phyloP scores from a whole-genome alignment of 2,329 filamentous ascomycete species.

The Trichoderma aggressivum region DNA sequence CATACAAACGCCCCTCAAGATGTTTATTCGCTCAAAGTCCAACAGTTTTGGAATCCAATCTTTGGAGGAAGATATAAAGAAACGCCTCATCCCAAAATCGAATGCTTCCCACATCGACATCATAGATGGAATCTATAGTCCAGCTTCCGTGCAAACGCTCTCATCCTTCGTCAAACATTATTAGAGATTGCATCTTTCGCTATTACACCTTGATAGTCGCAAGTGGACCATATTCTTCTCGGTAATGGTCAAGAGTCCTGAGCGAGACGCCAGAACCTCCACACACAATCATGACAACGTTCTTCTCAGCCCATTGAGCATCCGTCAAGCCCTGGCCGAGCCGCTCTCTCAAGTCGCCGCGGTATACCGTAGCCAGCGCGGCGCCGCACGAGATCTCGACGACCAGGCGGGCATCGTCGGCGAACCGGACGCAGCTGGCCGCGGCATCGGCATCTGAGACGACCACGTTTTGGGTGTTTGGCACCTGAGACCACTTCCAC shows the following conservation, averaged over 20 bases:
- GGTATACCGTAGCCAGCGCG: conserved; percentile 66
- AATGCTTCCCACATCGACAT: background rate
- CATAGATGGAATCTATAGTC: background rate
- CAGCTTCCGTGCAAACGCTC: too few relatives aligned
- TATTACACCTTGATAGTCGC: conserved; percentile 32
- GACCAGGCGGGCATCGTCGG: conserved; percentile 76
- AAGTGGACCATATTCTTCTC: conserved; percentile 40
- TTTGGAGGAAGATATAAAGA: too few relatives aligned
- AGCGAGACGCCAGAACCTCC: conserved; percentile 69
- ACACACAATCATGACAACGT: conserved; percentile 81
- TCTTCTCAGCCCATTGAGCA: conserved; percentile 60
- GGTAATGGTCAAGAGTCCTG: conserved; percentile 58
- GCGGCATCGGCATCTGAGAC: conserved; percentile 65
- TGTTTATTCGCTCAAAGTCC: background rate
- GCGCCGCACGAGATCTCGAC: conserved; percentile 87
- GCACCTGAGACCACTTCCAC: conserved; percentile 58
- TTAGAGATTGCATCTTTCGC: background rate
- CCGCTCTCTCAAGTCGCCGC: conserved; percentile 57
- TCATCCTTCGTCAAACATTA: background rate
- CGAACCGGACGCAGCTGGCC: conserved; percentile 69
- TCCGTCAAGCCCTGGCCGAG: conserved; percentile 52
- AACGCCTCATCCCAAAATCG: background rate
- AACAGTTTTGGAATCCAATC: background rate
- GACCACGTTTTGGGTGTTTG: conserved; percentile 37
- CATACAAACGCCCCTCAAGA: background rate